phyloP scores from a whole-genome alignment of 495 filamentous ascomycete genomes.

The Thermochaetoides thermophila region DNA sequence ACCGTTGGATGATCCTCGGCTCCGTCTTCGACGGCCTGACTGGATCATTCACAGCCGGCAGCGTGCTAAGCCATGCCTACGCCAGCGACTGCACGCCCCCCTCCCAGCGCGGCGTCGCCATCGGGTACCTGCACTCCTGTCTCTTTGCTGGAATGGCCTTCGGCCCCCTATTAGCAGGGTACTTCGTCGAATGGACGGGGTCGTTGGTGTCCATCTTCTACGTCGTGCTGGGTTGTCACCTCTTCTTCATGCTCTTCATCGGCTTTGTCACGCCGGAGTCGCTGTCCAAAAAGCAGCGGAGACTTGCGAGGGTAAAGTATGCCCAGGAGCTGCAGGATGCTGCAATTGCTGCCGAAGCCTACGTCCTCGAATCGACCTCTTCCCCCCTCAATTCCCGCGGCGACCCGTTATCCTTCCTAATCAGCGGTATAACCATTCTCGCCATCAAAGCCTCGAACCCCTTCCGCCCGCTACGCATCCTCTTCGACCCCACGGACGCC shows the following conservation, averaged over 20 bases:
- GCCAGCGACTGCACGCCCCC: constrained; percentile 76
- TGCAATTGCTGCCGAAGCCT: constrained; percentile 4
- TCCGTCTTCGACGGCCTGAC: constrained; percentile 63
- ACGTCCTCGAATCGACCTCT: too few species aligned
- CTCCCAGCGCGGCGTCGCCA: constrained; percentile 62
- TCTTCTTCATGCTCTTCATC: constrained; percentile 53
- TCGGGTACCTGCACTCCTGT: constrained; percentile 78
- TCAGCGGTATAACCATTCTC: too few species aligned
- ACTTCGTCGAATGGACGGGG: constrained; percentile 55
- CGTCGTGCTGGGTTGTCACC: constrained; percentile 53
- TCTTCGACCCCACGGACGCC: constrained; percentile 42
- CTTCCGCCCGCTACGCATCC: constrained; percentile 59
- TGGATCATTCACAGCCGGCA: constrained; percentile 71
- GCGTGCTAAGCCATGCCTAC: constrained; percentile 73
- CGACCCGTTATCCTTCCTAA: too few species aligned
- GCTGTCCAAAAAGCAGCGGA: constrained; percentile 51
- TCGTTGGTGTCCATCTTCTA: constrained; percentile 64
- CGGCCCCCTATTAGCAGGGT: constrained; percentile 66
- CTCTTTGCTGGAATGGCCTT: constrained; percentile 76
- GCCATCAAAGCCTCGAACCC: constrained; percentile 35
- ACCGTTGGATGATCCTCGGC: constrained; percentile 61
- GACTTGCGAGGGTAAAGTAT: constrained; percentile 51
- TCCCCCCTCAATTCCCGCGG: background rate
- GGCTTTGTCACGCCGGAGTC: constrained; percentile 67
- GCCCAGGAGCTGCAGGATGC: constrained; percentile 15